Evolutionary conservation across 306 rosid species (phyloP).

Genomic region (Cucumis melo): DNA sequence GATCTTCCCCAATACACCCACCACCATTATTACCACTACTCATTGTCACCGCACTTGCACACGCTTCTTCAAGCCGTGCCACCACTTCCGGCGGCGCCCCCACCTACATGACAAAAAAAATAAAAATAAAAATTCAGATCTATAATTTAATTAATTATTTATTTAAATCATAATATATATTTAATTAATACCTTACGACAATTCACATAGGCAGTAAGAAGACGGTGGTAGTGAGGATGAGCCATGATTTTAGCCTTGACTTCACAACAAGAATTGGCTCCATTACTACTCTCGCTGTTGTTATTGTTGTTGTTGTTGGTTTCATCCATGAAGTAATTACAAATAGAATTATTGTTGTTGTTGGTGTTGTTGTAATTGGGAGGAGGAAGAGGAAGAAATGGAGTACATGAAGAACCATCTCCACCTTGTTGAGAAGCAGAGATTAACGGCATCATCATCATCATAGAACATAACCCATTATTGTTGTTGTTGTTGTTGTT

Average conservation of each 20-base stretch:
- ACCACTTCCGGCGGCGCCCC: slow-evolving; percentile 90
- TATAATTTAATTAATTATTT: too few species aligned
- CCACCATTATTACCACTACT: slow-evolving; percentile 27
- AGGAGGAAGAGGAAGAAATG: slow-evolving; percentile 22
- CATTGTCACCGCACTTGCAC: slow-evolving; percentile 44
- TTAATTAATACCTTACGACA: slow-evolving; percentile 62
- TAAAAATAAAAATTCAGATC: background rate
- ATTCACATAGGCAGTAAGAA: slow-evolving; percentile 68
- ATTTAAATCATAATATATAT: too few species aligned
- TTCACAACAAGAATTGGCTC: slow-evolving; percentile 18
- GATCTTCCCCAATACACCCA: slow-evolving; percentile 75
- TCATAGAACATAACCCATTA: slow-evolving; percentile 49
- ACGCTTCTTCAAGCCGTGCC: slow-evolving; percentile 64
- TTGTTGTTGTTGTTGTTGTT: slow-evolving; percentile 2
- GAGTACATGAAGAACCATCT: slow-evolving; percentile 16
- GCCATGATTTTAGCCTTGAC: slow-evolving; percentile 85
- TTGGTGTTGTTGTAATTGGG: slow-evolving; percentile 11
- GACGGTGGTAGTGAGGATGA: slow-evolving; percentile 96
- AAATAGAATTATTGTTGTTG: slow-evolving; percentile 9
- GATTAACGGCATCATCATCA: slow-evolving; percentile 70
- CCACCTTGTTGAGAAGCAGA: slow-evolving; percentile 11
- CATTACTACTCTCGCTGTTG: slow-evolving; percentile 3
- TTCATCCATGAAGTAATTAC: slow-evolving; percentile 52
- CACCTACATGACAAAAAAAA: slow-evolving; percentile 22
- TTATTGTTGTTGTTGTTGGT: slow-evolving; percentile 12